Evolutionary conservation across 2,329 filamentous ascomycete species (phyloP).

Genomic region (Epicoccum sorghinum): DNA sequence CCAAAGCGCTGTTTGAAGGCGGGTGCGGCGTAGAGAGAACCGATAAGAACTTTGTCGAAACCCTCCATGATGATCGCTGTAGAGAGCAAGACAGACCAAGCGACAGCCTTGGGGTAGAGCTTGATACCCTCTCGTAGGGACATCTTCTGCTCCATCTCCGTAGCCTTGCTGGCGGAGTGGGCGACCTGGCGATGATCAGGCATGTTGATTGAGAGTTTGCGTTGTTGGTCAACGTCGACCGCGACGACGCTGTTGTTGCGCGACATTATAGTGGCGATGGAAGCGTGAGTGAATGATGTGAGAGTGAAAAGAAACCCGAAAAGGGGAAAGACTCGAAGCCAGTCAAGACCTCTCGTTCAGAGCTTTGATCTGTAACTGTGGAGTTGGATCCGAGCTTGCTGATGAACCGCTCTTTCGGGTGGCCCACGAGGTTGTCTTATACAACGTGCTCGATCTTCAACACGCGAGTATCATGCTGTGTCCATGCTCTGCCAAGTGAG

Average conservation of each 20-base stretch:
- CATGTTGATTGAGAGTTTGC: slow-evolving; percentile 37
- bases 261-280: slow-evolving; percentile 35
- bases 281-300: background rate
- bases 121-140: slow-evolving; percentile 72
- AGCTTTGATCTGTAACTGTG: slow-evolving; percentile 21
- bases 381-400: slow-evolving; percentile 23
- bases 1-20: slow-evolving; percentile 54
- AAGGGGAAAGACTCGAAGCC: slow-evolving; percentile 6
- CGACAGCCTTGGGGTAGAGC: slow-evolving; percentile 85
- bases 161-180: slow-evolving; percentile 44
- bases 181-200: slow-evolving; percentile 36
- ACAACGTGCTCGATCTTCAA: slow-evolving; percentile 18
- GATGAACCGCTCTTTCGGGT: slow-evolving; percentile 17
- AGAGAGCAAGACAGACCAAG: slow-evolving; percentile 82
- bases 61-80: slow-evolving; percentile 91
- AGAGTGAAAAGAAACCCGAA: background rate
- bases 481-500: slow-evolving; percentile 24
- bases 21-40: slow-evolving; percentile 70
- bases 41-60: slow-evolving; percentile 80
- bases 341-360: slow-evolving; percentile 16
- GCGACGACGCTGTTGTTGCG: slow-evolving; percentile 42
- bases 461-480: slow-evolving; percentile 18
- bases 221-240: slow-evolving; percentile 39
- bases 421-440: slow-evolving; percentile 29
- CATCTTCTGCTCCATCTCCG: slow-evolving; percentile 56